These are phyloP conservation scores for Penicillium daleae DNA, from an alignment of 495 filamentous ascomycete species.

Conservation along the genomic window DNA sequence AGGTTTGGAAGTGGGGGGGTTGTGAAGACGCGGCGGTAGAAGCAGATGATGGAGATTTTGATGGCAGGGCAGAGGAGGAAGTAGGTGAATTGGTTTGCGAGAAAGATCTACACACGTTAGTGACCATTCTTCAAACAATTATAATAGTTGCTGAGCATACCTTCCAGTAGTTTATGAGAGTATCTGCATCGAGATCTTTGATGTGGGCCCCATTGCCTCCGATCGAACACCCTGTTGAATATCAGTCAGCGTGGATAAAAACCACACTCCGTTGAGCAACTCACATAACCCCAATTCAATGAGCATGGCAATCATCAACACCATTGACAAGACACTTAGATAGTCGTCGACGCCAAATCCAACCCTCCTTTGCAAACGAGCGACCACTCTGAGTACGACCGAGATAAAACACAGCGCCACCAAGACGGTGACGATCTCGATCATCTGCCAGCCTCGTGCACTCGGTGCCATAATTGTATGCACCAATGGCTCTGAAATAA, in stretches of 20 bases:
- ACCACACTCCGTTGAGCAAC: slow-evolving; percentile 1
- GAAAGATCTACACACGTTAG: slow-evolving; percentile 43
- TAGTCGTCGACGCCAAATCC: slow-evolving; percentile 48
- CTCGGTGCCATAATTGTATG: slow-evolving; percentile 34
- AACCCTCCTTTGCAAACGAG: slow-evolving; percentile 44
- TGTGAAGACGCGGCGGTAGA: slow-evolving; percentile 52
- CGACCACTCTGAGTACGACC: slow-evolving; percentile 42
- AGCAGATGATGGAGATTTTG: slow-evolving; percentile 52
- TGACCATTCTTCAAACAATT: too few species aligned
- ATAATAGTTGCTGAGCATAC: slow-evolving; percentile 22
- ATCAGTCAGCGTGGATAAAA: slow-evolving; percentile 12
- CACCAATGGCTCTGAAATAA: slow-evolving; percentile 6
- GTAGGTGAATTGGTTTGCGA: slow-evolving; percentile 51
- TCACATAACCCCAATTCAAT: slow-evolving; percentile 43
- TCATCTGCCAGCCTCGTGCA: slow-evolving; percentile 39
- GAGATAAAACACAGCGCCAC: slow-evolving; percentile 40
- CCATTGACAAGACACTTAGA: slow-evolving; percentile 36
- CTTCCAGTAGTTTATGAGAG: slow-evolving; percentile 44
- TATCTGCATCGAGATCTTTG: slow-evolving; percentile 24
- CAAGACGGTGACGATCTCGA: slow-evolving; percentile 42
- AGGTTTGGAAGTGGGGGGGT: slow-evolving; percentile 40
- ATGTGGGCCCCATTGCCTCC: slow-evolving; percentile 42
- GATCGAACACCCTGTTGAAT: slow-evolving; percentile 39
- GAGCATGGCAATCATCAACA: slow-evolving; percentile 41
- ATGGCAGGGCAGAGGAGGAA: slow-evolving; percentile 45